These are phyloP conservation scores for Tetrahymena elliotti DNA, from an alignment of 73 alveolate genomes.

Conservation along the genomic window DNA sequence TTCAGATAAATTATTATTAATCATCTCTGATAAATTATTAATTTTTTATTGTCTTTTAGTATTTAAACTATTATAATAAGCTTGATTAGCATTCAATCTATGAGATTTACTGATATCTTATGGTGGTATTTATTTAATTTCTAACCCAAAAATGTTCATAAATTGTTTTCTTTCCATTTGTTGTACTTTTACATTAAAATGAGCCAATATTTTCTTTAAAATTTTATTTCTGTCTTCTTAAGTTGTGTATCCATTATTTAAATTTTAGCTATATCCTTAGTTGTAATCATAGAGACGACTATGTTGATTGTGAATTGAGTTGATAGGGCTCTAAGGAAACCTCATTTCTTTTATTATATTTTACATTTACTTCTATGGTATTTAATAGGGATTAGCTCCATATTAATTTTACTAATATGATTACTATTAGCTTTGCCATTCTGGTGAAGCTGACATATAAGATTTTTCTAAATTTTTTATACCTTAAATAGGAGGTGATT, in stretches of 20 bases:
- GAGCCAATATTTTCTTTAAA: neutral
- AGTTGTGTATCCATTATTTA: neutral
- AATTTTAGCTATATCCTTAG: neutral
- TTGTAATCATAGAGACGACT: neutral
- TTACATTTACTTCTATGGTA: neutral
- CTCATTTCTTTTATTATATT: neutral
- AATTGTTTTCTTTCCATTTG: neutral
- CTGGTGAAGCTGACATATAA: neutral
- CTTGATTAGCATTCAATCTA: neutral
- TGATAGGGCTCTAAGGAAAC: neutral
- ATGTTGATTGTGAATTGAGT: neutral
- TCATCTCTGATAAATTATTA: neutral
- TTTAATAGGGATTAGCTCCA: neutral
- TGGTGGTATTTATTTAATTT: neutral
- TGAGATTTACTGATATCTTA: neutral
- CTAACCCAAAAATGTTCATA: neutral
- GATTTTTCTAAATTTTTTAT: neutral
- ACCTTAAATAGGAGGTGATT: neutral
- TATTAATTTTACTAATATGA: neutral
- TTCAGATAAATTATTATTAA: neutral
- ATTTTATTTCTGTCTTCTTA: neutral
- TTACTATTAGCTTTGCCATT: neutral
- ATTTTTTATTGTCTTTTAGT: neutral
- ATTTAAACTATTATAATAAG: neutral
- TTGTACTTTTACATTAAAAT: neutral